These are phyloP conservation scores for Byssochlamys sp. DNA, from an alignment of 2,329 filamentous ascomycete species.

Conservation along the genomic window DNA sequence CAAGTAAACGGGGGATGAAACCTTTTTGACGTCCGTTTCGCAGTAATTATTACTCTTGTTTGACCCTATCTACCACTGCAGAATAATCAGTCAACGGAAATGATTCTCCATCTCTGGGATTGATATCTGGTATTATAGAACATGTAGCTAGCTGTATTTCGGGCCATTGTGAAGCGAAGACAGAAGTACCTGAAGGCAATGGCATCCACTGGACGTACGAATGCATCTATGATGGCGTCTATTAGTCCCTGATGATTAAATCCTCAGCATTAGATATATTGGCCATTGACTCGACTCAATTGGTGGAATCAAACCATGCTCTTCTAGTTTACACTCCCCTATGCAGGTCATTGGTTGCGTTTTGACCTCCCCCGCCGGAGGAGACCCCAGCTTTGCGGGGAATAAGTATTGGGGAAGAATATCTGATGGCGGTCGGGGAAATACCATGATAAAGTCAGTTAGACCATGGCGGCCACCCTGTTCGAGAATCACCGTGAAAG, in stretches of 20 bases:
- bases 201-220: neutral
- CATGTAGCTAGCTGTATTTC: neutral
- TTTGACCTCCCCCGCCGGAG: neutral
- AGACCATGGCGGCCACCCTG: neutral
- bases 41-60: neutral
- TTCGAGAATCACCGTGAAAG: neutral
- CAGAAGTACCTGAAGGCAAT: neutral
- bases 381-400: neutral
- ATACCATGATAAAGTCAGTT: neutral
- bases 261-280: neutral
- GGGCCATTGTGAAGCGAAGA: neutral
- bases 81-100: neutral
- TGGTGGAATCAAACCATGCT: neutral
- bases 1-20: constrained; percentile 7
- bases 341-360: neutral
- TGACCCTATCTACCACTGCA: no score
- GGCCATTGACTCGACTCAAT: neutral
- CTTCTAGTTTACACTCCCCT: neutral
- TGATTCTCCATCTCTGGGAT: neutral
- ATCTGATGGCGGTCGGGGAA: neutral
- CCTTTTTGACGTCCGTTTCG: neutral
- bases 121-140: neutral
- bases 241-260: neutral
- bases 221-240: neutral
- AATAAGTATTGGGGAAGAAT: neutral